Evolutionary conservation across 1,139 yeast genomes (phyloP).

Genomic region (Sugiyamaella japonica): DNA sequence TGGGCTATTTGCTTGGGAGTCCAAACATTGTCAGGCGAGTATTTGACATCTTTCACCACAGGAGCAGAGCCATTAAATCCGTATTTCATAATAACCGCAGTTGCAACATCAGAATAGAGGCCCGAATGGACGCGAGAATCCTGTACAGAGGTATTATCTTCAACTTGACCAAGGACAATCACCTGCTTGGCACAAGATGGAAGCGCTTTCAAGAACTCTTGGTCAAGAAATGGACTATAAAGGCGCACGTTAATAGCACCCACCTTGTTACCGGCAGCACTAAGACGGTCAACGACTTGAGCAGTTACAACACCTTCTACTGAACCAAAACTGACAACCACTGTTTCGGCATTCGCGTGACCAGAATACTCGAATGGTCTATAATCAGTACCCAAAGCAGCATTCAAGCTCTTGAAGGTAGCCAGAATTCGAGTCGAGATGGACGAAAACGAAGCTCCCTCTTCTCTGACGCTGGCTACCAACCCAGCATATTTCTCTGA

Average conservation of each 20-base stretch:
- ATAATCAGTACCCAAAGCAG: slow-evolving; percentile 58
- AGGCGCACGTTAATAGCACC: slow-evolving; percentile 76
- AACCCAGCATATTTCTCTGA: slow-evolving; percentile 43
- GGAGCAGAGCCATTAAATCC: slow-evolving; percentile 33
- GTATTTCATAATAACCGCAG: slow-evolving; percentile 55
- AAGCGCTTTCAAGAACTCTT: slow-evolving; percentile 56
- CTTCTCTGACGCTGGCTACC: slow-evolving; percentile 24
- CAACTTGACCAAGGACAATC: slow-evolving; percentile 61
- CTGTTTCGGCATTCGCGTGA: slow-evolving; percentile 57
- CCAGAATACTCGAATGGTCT: slow-evolving; percentile 75
- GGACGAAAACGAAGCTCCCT: slow-evolving; percentile 4
- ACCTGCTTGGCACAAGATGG: slow-evolving; percentile 61
- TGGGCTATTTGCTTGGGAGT: slow-evolving; percentile 30
- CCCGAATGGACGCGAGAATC: slow-evolving; percentile 35
- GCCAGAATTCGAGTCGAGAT: slow-evolving; percentile 19
- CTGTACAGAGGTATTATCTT: slow-evolving; percentile 42
- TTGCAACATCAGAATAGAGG: slow-evolving; percentile 69
- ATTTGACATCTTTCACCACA: slow-evolving; percentile 36
- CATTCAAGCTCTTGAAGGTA: slow-evolving; percentile 42
- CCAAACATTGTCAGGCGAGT: slow-evolving; percentile 33
- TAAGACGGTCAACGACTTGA: slow-evolving; percentile 39
- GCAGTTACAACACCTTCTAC: slow-evolving; percentile 59
- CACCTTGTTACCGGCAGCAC: slow-evolving; percentile 43
- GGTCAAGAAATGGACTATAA: slow-evolving; percentile 62
- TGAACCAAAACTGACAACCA: slow-evolving; percentile 77